Percentiles rank a stretch among this genome's conserved stretches.
Evolutionary conservation across 108 stramenopile genomes (phyloP).

Genomic region (Cyclotella sp.): DNA sequence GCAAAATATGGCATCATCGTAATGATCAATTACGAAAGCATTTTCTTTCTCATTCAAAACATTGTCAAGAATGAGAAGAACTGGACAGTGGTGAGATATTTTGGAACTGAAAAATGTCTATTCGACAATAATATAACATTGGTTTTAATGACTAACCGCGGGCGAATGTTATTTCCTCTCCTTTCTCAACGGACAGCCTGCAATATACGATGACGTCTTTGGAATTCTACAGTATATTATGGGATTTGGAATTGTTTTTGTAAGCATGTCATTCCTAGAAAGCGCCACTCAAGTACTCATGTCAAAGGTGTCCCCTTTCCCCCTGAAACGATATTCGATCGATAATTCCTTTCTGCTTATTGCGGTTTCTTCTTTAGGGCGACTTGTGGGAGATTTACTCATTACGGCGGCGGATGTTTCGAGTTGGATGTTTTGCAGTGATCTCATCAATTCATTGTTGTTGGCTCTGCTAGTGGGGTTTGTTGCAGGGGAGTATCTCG

Average conservation of each 20-base stretch:
- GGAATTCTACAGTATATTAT: conserved; percentile 36
- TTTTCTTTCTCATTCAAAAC: conserved; percentile 27
- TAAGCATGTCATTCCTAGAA: conserved; percentile 26
- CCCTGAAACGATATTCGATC: conserved; percentile 40
- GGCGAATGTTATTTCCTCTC: no score
- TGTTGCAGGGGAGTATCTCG: conserved; percentile 32
- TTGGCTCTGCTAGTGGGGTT: conserved; percentile 30
- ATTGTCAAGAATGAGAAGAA: conserved; percentile 19
- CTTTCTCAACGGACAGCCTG: not conserved
- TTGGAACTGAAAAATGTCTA: no score
- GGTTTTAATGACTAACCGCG: no score
- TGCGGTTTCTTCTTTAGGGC: conserved; percentile 26
- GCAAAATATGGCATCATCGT: conserved; percentile 39
- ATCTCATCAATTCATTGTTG: conserved; percentile 42
- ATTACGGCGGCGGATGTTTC: conserved; percentile 32
- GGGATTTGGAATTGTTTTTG: conserved; percentile 33
- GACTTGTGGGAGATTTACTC: conserved; percentile 35
- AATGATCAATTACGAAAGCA: conserved; percentile 52
- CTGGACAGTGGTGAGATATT: not conserved
- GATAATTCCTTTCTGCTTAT: conserved; percentile 45
- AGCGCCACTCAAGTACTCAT: conserved; percentile 40
- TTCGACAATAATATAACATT: no score
- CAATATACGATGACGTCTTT: conserved; percentile 35
- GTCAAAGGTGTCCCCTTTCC: conserved; percentile 44
- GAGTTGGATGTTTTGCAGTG: conserved; percentile 31